Base-by-base conservation (phyloP, 129 eudicot species). In the Rutidosis leptorrhynchoides region DNA sequence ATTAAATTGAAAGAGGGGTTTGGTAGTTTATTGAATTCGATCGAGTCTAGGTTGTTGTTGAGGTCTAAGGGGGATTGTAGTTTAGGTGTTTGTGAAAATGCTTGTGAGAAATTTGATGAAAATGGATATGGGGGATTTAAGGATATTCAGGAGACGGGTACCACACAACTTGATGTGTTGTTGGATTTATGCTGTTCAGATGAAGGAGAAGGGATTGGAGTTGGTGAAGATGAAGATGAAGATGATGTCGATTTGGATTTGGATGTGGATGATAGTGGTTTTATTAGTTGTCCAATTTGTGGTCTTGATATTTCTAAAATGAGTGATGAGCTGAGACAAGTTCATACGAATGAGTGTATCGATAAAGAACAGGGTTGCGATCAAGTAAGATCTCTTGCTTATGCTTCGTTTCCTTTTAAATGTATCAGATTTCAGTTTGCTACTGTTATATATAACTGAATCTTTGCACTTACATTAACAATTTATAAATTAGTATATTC, bases 321-420 rank as follows among this genome's bases (percentile, higher is more conserved):
- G 95, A 75, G 73, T 55, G 90, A 84, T 61, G 88, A 84, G 14
- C 8, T 69, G 25, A 78, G 81, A 62, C 90, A 82, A 69, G 62
- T 75, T 58, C 99, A 94, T 74, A 90, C 95, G 1, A 94, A 94
- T 64, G 90, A 82, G 28, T 94, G 97, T 69, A 90, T 94, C 65
- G 99, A 94, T 42, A 63, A 79, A 72, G 76, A 75, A 65, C 76
- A 77, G 58, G 57, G 32, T 46, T 35, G 26, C 6, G 21, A 64
- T 57, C 56, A 83, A 35, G 96, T 85, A 57, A 75, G 14, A 11
- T 4, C 21, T 69, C 49, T 68, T 65, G 59, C 54, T 23, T 23
- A 1, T 67, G 46, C 19, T 4, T 48, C 49, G 24, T 30, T 74
- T 65, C 16, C n/a, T 15, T 21, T 55, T 55, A 26, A 42, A 3